Evolutionary conservation across 1,284 basidiomycete species (phyloP), one percentile per base, ranked within the genome.

Genomic region (Xerocomus minutiporus): DNA sequence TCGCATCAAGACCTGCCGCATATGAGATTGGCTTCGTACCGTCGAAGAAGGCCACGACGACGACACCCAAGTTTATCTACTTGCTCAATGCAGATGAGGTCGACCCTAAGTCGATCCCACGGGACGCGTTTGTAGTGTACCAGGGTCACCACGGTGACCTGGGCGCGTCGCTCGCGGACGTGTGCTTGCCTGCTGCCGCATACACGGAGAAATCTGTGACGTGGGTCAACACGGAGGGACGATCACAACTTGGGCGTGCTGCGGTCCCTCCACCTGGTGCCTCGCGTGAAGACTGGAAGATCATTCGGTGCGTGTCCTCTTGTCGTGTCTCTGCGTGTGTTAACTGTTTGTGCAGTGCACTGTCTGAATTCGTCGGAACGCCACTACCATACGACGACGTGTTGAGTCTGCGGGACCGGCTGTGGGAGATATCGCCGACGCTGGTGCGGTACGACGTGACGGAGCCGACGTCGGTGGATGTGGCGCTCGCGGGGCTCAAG

Each of bases 121-220:
- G 84, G 57, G 84, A 95, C 64, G 94, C 96, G 1, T 99, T 99
- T 66, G 96, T 99, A 43, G 96, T 99, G 13, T 99, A 99, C 75
- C 97, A 99, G 71, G 97, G 97, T 43, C 96, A 98, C 73, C 96
- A 99, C 69, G 97, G 97, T 69, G 97, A 99, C 70, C 79, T 93
- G 41, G 96, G 97, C 48, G 97, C 97, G 3, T 92, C 95, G 66
- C 87, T 95, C 48, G 97, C 97, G 17, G 96, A 99, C 69, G 94
- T 99, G 54, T 93, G 91, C 70, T 75, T 99, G 40, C 97, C 97
- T 41, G 93, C 84, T 26, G 82, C 90, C 25, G 96, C 96, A 2
- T 98, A 98, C 76, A 99, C 96, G 2, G 97, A 99, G 75, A 99
- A 99, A 76, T 80, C 83, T 11, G 80, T 82, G 48, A 97, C 94